Conservation (phyloP, 192 early-diverging fungal species). For the Coemansia guatemalensis region DNA sequence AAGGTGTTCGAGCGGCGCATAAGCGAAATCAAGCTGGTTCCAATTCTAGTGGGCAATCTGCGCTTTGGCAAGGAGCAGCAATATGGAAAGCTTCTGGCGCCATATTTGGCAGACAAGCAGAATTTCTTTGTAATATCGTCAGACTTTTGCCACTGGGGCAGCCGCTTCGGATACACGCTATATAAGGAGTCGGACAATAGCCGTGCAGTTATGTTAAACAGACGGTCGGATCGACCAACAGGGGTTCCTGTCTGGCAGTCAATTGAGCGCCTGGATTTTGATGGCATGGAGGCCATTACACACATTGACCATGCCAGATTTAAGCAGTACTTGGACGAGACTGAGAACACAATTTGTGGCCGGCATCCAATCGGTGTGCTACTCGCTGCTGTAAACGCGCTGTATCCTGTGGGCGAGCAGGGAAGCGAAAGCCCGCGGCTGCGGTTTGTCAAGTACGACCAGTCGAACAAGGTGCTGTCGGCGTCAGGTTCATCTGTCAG, state of each 20-base stretch:
- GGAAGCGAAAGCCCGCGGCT: constrained; percentile 31
- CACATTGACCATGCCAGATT: constrained; percentile 61
- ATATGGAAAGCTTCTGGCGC: constrained; percentile 73
- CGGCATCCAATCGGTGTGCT: constrained; percentile 86
- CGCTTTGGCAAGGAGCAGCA: constrained; percentile 57
- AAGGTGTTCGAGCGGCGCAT: constrained; percentile 70
- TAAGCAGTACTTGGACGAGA: constrained; percentile 66
- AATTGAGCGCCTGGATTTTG: constrained; percentile 76
- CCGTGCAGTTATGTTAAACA: constrained; percentile 6
- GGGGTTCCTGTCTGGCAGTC: constrained; percentile 69
- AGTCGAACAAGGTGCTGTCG: constrained; percentile 65
- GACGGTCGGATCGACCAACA: constrained; percentile 5
- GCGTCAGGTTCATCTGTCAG: constrained; percentile 72
- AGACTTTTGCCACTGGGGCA: constrained; percentile 98
- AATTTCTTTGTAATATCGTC: constrained; percentile 93
- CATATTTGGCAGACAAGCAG: constrained; percentile 66
- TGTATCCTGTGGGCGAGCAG: constrained; percentile 16
- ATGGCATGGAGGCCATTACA: constrained; percentile 81
- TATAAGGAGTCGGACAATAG: constrained; percentile 42
- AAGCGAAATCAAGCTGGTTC: constrained; percentile 70
- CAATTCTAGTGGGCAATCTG: constrained; percentile 85
- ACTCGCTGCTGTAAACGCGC: constrained; percentile 60
- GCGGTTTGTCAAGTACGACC: constrained; percentile 83
- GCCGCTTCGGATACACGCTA: constrained; percentile 80
- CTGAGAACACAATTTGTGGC: constrained; percentile 95